Evolutionary conservation across 78 protist genomes (phyloP).

Genomic region (Dictyostelium citrinum): DNA sequence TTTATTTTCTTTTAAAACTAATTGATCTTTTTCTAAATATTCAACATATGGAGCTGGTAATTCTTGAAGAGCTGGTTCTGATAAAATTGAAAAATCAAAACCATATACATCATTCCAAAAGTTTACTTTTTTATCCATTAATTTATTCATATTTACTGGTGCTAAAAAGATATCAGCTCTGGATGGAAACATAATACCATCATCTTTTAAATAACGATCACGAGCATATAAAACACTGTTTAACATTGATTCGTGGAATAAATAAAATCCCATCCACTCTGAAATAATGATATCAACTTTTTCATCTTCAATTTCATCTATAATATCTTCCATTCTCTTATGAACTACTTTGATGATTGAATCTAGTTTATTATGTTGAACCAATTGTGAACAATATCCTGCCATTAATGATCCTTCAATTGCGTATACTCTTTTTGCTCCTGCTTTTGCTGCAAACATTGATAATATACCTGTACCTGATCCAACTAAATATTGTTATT

Average conservation of each 20-base stretch:
- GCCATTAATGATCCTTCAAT: constrained; percentile 71
- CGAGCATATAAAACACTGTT: constrained; percentile 85
- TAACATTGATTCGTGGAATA: constrained; percentile 88
- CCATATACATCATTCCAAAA: constrained; percentile 80
- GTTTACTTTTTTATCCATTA: constrained; percentile 30
- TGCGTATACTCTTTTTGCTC: constrained; percentile 78
- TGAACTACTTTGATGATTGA: constrained; percentile 27
- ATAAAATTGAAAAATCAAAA: constrained; percentile 60
- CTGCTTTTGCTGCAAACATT: constrained; percentile 80
- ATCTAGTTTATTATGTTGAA: neutral
- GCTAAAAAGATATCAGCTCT: constrained; percentile 34
- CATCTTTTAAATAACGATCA: constrained; percentile 71
- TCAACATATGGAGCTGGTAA: constrained; percentile 33
- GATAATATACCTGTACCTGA: constrained; percentile 84
- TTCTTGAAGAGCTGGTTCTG: constrained; percentile 6
- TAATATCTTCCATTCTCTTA: constrained; percentile 60
- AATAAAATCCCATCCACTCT: constrained; percentile 94
- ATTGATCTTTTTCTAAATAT: constrained; percentile 5
- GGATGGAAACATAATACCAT: constrained; percentile 77
- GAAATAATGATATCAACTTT: constrained; percentile 89
- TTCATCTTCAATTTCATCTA: constrained; percentile 21
- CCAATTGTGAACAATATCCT: neutral
- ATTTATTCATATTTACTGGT: constrained; percentile 42
- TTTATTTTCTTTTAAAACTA: neutral
- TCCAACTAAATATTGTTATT: constrained; percentile 42